Percentiles rank a stretch among this genome's conserved stretches.
phyloP scores from a whole-genome alignment of 495 filamentous ascomycete species.

The Xylaria cubensis region DNA sequence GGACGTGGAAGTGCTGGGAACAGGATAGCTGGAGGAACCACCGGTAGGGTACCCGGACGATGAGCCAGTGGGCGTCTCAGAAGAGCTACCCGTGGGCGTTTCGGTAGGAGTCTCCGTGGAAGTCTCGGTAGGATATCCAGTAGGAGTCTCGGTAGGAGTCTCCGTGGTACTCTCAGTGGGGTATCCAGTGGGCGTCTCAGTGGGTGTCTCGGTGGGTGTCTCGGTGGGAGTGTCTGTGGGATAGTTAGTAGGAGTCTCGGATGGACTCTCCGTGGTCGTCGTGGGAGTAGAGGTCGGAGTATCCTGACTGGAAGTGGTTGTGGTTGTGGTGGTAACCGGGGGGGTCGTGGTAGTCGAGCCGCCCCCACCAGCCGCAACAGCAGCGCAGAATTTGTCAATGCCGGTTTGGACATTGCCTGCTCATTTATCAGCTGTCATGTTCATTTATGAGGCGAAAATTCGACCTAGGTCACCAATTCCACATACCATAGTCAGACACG shows the following conservation, averaged over 20 bases:
- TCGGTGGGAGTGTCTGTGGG: slow-evolving; percentile 23
- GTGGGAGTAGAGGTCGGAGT: slow-evolving; percentile 22
- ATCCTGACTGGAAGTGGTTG: slow-evolving; percentile 17
- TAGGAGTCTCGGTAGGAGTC: slow-evolving; percentile 15
- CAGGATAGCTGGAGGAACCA: slow-evolving; percentile 23
- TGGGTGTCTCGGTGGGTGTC: slow-evolving; percentile 15
- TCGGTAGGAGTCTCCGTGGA: slow-evolving; percentile 14
- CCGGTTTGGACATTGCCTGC: slow-evolving; percentile 38
- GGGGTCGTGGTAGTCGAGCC: slow-evolving; percentile 2
- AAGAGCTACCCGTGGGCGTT: slow-evolving; percentile 3
- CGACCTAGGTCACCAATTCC: background rate
- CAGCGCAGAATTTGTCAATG: slow-evolving; percentile 38
- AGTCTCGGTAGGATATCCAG: slow-evolving; percentile 15
- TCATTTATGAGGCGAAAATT: background rate
- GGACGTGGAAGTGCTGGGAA: slow-evolving; percentile 9
- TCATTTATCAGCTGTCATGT: slow-evolving; percentile 19
- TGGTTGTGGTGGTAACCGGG: slow-evolving; percentile 13
- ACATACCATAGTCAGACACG: slow-evolving; percentile 40
- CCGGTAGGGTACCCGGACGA: background rate
- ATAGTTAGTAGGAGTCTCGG: slow-evolving; percentile 29
- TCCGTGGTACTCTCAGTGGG: slow-evolving; percentile 19
- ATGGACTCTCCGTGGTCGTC: slow-evolving; percentile 22
- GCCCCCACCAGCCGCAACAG: slow-evolving; percentile 27
- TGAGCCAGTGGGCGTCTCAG: slow-evolving; percentile 11
- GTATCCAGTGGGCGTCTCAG: slow-evolving; percentile 12